Evolutionary conservation across 306 rosid genomes (phyloP), one percentile per base, ranked within the genome.

Genomic region (Lathyrus sativus): DNA sequence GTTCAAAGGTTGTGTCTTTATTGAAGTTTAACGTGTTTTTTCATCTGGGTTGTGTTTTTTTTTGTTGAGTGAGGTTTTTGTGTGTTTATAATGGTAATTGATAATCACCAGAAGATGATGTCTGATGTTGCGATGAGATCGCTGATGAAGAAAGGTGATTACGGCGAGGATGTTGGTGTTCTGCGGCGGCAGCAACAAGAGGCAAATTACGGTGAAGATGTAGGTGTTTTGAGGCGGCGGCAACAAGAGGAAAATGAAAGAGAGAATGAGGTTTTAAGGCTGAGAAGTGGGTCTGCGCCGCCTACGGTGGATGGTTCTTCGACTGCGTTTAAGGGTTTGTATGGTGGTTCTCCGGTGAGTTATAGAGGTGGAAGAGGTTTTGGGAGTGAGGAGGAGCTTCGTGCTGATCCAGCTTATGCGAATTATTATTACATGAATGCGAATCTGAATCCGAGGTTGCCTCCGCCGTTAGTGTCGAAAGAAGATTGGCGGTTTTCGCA

Each of bases 261-360:
- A 19, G 95, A 85, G 76, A 79, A 84, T 68, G 98, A 92, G 15
- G 85, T 89, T 12, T 85, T 73, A 48, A 76, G 74, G 79, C 77
- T 86, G 62, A 72, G 98, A 38, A 89, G 98, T 76, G 98, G 98
- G 68, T 92, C 98, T 28, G 96, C 98, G 8, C 98, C 98, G 1
- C 98, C 96, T 2, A 89, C 96, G 4, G 91, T 92, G 2, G 98
- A 92, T 19, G 95, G 96, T 4, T 92, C 98, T 6, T 51, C 89
- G 9, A 68, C 71, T 54, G 90, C 98, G 2, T 81, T 87, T 12
- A 93, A 87, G 5, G 88, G 91, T 10, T 48, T 89, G 62, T 80
- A 76, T 5, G 86, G 84, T 42, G 77, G 71, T 45, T 74, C 68
- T 15, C 58, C 81, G 5, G 79, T 59, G 24, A 62, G 41, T 9